Evolutionary conservation across 2,329 filamentous ascomycete species (phyloP).

Genomic region (Talaromyces sp.): DNA sequence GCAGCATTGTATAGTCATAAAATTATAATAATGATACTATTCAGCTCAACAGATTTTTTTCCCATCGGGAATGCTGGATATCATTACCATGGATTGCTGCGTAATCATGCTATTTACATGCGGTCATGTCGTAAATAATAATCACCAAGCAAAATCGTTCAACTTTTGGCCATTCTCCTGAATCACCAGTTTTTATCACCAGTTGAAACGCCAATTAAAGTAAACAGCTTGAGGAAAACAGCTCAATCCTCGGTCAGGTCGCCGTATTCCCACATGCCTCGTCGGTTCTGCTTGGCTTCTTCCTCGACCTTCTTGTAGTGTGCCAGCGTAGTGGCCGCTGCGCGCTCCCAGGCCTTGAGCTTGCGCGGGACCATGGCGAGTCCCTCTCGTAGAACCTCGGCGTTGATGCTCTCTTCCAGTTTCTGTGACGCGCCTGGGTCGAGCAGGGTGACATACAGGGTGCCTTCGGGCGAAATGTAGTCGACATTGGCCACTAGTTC

Average conservation of each 20-base stretch:
- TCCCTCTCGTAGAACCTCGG: slow-evolving; percentile 75
- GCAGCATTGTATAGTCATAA: not conserved
- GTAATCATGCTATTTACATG: not conserved
- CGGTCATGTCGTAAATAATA: not conserved
- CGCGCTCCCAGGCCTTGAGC: slow-evolving; percentile 84
- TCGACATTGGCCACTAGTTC: slow-evolving; percentile 89
- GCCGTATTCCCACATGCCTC: slow-evolving; percentile 97
- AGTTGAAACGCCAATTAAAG: not conserved
- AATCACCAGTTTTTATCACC: not conserved
- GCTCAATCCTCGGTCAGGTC: slow-evolving; percentile 81
- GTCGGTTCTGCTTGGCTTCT: slow-evolving; percentile 70
- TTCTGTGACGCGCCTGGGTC: slow-evolving; percentile 62
- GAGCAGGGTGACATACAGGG: slow-evolving; percentile 81
- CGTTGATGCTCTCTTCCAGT: slow-evolving; percentile 77
- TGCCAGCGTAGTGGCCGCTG: slow-evolving; percentile 64
- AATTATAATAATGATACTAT: too few species aligned
- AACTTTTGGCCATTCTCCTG: not conserved
- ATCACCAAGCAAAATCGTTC: not conserved
- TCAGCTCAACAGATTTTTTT: not conserved
- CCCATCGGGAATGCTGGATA: too few species aligned
- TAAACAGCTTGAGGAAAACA: too few species aligned
- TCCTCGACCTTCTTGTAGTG: slow-evolving; percentile 67
- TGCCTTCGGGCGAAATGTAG: slow-evolving; percentile 71
- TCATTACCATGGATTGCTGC: not conserved
- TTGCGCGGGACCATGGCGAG: slow-evolving; percentile 89